Base-by-base conservation (phyloP, 2,329 filamentous ascomycete genomes). In the Fusarium lyarnte region DNA sequence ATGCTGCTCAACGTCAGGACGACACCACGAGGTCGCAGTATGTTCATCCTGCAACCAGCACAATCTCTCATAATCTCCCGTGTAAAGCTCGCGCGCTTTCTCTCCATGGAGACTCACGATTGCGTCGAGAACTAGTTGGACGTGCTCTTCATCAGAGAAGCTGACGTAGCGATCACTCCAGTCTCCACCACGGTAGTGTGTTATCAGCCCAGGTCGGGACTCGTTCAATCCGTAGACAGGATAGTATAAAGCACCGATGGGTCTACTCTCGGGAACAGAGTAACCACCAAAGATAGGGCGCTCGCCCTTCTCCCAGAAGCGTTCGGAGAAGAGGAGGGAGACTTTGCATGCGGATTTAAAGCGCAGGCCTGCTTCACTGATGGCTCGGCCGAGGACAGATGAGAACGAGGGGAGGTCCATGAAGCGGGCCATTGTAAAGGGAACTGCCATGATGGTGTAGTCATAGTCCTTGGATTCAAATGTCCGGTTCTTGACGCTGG, bases 161-260 rank as follows among this genome's bases (percentile, higher is more conserved):
- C 51, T 58, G 16, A 41, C 62, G 0, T 52, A 66, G 5, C 54
- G 54, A 23, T 61, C 62, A 25, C 62, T 43, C 65, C 54, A 61
- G 13, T 66, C 62, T n/a, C 84, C 86, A 2, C 83, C 85, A 36
- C 83, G 76, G 81, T 93, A 93, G 27, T 85, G 88, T 2, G 84
- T 91, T 46, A 93, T 85, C 1, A 89, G 86, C 11, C 90, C 90
- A 0, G 89, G 89, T 0, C 89, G 87, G 1, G 87, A 88, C 43
- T 85, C 85, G 81, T 92, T 93, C 78, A 93, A 83, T 69, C 89
- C 84, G 82, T 92, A 92, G 10, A 87, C 87, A 0, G 91, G 91
- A 79, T 92, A 93, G 84, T 90, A 92, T 68, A 92, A 84, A 49
- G 80, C 85, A 29, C 89, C 88, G 60, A 92, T 85, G 0, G 89